phyloP scores from a whole-genome alignment of 768 basidiomycete genomes.

The Psilocybe cubensis region DNA sequence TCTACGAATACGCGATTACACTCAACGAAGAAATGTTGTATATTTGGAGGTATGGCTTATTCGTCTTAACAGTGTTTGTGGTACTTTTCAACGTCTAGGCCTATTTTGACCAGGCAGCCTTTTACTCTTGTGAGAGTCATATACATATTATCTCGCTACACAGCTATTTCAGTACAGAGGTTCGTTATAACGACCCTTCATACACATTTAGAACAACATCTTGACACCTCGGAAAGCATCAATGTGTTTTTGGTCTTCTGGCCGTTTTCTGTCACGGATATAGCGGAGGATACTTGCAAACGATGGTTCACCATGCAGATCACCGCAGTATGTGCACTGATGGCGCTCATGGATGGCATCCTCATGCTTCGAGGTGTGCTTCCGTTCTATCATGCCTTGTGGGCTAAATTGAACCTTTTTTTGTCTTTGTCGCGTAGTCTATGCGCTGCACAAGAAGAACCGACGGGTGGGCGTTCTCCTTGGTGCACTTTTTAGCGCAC shows the following conservation, averaged over 20 bases:
- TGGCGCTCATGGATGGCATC: conserved; percentile 14
- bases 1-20: conserved; percentile 2
- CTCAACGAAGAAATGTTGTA: neutral
- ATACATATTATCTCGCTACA: neutral
- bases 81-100: neutral
- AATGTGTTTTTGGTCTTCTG: conserved; percentile 12
- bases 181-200: neutral
- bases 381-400: neutral
- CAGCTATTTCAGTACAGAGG: neutral
- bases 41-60: conserved; percentile 4
- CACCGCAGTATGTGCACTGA: neutral
- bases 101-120: neutral
- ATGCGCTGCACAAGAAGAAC: conserved; percentile 13
- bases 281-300: conserved; percentile 6
- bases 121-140: neutral
- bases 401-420: neutral
- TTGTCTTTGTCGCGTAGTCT: no score
- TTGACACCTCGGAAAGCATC: neutral
- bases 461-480: neutral
- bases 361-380: conserved; percentile 16
- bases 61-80: neutral
- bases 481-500: neutral
- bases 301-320: conserved; percentile 10
- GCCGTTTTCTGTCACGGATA: neutral
- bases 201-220: neutral